Percentiles rank a stretch among this genome's conserved stretches.
These are phyloP conservation scores for Symbiodinium natans DNA, from an alignment of 73 alveolate species.

Conservation along the genomic window DNA sequence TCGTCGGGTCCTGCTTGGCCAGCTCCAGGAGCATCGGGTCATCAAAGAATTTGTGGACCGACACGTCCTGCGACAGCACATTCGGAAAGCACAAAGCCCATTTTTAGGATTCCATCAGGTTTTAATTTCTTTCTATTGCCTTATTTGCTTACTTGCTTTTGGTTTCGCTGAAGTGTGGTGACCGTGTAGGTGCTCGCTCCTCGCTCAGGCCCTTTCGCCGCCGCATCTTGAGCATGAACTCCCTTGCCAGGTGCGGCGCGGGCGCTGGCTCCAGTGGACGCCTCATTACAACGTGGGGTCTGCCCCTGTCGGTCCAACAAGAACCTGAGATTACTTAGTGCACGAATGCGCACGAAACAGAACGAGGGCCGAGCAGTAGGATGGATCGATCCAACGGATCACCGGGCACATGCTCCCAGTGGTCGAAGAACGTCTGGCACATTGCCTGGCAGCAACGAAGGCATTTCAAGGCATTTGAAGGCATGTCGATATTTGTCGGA, in stretches of 20 bases:
- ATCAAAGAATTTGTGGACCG: constrained; percentile 97
- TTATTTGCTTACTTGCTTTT: too few species aligned
- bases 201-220: constrained; percentile 98
- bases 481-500: neutral
- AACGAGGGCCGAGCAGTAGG: neutral
- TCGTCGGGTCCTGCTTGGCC: constrained; percentile 97
- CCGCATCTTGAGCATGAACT: constrained; percentile 99
- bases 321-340: neutral
- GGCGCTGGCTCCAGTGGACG: constrained; percentile 99
- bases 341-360: too few species aligned
- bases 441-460: constrained; percentile 98
- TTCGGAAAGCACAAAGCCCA: constrained; percentile 48
- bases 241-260: constrained; percentile 98
- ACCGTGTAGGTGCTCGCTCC: too few species aligned
- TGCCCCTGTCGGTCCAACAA: too few species aligned
- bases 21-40: constrained; percentile 96
- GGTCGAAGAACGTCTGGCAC: constrained; percentile 98
- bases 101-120: neutral
- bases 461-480: constrained; percentile 95
- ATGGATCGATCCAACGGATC: constrained; percentile 99
- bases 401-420: constrained; percentile 99
- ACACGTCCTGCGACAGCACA: constrained; percentile 96
- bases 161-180: too few species aligned
- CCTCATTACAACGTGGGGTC: constrained; percentile 67
- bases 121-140: neutral